Percentiles rank a stretch among this genome's conserved stretches.
These are phyloP conservation scores for Blastobotrys attinorum DNA, from an alignment of 805 yeast genomes.

Conservation along the genomic window DNA sequence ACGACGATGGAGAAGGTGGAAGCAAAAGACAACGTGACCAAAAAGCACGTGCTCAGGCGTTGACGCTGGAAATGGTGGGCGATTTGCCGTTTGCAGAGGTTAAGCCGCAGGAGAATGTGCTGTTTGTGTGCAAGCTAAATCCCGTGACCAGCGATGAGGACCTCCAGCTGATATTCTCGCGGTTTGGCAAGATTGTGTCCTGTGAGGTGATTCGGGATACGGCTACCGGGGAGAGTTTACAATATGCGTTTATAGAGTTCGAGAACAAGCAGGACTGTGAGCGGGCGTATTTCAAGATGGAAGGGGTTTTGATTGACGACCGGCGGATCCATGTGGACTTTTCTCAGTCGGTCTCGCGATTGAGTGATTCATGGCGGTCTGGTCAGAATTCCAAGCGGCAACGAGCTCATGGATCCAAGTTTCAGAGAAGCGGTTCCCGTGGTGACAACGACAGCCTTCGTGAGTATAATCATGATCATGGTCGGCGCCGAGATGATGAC, in stretches of 20 bases:
- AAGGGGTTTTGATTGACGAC: slow-evolving; percentile 57
- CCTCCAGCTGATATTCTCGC: slow-evolving; percentile 45
- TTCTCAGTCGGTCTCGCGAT: slow-evolving; percentile 43
- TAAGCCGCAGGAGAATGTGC: slow-evolving; percentile 52
- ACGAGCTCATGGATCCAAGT: background rate
- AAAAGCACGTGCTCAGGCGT: slow-evolving; percentile 45
- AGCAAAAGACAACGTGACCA: slow-evolving; percentile 23
- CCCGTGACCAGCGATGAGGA: slow-evolving; percentile 55
- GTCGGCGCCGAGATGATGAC: background rate
- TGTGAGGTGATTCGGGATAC: slow-evolving; percentile 47
- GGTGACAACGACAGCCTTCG: background rate
- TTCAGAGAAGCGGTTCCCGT: background rate
- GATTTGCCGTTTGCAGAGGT: slow-evolving; percentile 52
- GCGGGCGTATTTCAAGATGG: slow-evolving; percentile 54
- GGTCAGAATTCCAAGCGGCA: background rate
- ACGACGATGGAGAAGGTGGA: slow-evolving; percentile 24
- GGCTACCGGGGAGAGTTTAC: slow-evolving; percentile 41
- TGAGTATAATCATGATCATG: background rate
- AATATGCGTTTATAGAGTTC: slow-evolving; percentile 61
- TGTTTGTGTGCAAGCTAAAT: slow-evolving; percentile 58
- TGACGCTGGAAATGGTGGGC: slow-evolving; percentile 56
- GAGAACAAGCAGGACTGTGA: slow-evolving; percentile 44
- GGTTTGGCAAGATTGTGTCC: slow-evolving; percentile 49
- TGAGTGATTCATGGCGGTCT: slow-evolving; percentile 23
- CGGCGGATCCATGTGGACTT: slow-evolving; percentile 58